phyloP scores from a whole-genome alignment of 2,329 filamentous ascomycete genomes.

The Aspergillus felis region DNA sequence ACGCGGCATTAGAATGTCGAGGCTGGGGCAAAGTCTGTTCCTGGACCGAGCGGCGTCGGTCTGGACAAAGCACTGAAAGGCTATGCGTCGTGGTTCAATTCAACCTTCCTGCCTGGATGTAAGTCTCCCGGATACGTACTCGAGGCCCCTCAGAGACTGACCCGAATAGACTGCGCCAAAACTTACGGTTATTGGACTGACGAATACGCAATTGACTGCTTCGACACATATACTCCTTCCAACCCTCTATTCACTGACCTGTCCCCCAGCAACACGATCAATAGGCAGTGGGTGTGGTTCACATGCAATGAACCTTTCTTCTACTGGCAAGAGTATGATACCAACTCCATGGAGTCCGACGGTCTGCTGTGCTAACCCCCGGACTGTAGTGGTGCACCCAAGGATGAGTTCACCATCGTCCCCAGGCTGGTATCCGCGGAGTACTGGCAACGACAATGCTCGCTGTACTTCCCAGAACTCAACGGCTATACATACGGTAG shows the following conservation, averaged over 20 bases:
- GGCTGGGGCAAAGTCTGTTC: slow-evolving; percentile 23
- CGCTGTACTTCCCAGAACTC: slow-evolving; percentile 51
- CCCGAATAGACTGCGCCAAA: slow-evolving; percentile 39
- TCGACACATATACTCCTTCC: slow-evolving; percentile 50
- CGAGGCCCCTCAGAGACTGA: neutral
- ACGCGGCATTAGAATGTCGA: slow-evolving; percentile 28
- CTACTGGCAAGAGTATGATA: slow-evolving; percentile 51
- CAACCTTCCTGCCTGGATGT: slow-evolving; percentile 47
- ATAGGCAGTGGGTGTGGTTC: slow-evolving; percentile 59
- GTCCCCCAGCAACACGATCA: slow-evolving; percentile 42
- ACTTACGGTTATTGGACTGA: slow-evolving; percentile 48
- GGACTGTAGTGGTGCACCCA: slow-evolving; percentile 48
- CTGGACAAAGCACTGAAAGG: slow-evolving; percentile 51
- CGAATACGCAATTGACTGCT: slow-evolving; percentile 46
- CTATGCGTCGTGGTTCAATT: slow-evolving; percentile 53
- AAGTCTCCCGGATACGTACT: slow-evolving; percentile 21
- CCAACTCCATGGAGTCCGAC: neutral
- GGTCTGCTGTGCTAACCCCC: slow-evolving; percentile 27
- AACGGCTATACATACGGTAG: slow-evolving; percentile 49
- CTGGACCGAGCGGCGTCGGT: slow-evolving; percentile 49
- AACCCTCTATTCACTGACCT: slow-evolving; percentile 51
- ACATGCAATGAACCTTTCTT: slow-evolving; percentile 61
- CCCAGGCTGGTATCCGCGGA: slow-evolving; percentile 49
- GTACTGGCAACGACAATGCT: slow-evolving; percentile 57
- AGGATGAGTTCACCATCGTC: slow-evolving; percentile 44